A percentile compares a stretch with the other conserved stretches of the same genome.
Conservation (phyloP, 768 basidiomycete genomes). For the Trametes cingulata region DNA sequence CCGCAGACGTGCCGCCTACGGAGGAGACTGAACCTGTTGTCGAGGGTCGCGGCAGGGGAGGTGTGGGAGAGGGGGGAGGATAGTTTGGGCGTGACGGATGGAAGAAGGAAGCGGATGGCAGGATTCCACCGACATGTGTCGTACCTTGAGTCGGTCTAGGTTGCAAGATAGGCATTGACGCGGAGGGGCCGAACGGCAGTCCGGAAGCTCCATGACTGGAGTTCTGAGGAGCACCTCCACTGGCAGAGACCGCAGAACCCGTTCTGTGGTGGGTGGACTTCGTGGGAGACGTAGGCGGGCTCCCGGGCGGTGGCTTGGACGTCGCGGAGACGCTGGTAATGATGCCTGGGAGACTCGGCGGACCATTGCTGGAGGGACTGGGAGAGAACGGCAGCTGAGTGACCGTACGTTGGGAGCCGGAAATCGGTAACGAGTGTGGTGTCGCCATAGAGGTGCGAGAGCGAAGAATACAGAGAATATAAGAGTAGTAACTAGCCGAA, state of each 20-base stretch:
- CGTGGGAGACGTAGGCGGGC: conserved; percentile 27
- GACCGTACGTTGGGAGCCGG: conserved; percentile 25
- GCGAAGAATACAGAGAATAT: conserved; percentile 24
- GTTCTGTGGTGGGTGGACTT: conserved; percentile 18
- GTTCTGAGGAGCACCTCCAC: conserved; percentile 16
- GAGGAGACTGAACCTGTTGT: conserved; percentile 32
- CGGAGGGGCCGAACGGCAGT: conserved; percentile 23
- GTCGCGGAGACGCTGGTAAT: conserved; percentile 13
- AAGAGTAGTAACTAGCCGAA: conserved; percentile 3
- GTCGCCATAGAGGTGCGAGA: conserved; percentile 26
- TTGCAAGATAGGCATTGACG: conserved; percentile 24
- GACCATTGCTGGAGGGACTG: conserved; percentile 23
- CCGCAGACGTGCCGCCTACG: conserved; percentile 27
- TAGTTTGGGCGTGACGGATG: conserved; percentile 63
- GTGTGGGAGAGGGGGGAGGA: conserved; percentile 43
- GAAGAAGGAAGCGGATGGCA: conserved; percentile 80
- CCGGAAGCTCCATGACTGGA: conserved; percentile 13
- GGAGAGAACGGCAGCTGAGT: conserved; percentile 32
- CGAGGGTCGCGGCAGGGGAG: conserved; percentile 32
- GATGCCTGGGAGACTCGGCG: conserved; percentile 21
- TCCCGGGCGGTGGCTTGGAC: conserved; percentile 23
- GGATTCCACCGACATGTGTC: conserved; percentile 73
- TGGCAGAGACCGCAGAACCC: conserved; percentile 16
- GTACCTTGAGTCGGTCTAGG: conserved; percentile 21
- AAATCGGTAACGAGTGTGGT: conserved; percentile 32